Base-by-base conservation (phyloP, 768 basidiomycete species). In the Leccinum disarticulatum region DNA sequence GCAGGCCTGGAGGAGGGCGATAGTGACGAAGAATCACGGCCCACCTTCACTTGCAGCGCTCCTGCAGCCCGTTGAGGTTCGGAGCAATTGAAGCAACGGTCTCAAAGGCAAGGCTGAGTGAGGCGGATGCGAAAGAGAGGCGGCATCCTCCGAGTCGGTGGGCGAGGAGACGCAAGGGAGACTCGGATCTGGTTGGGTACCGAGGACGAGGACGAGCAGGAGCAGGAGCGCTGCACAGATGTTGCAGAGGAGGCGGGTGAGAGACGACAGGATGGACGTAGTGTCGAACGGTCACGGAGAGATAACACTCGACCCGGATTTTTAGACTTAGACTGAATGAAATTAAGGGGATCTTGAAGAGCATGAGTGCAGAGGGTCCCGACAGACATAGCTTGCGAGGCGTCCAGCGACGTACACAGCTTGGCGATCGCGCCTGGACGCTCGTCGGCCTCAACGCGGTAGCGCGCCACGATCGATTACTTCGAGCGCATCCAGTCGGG, bases 371-470 rank as follows among this genome's bases (percentile, higher is more conserved):
- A 6, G 70, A 77, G 22, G 85, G 83, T 79, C 79, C 4, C 63
- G 22, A 73, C 59, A 17, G 90, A 90, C 35, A 90, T 89, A 22
- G 94, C 94, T 74, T 93, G 87, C 25, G 82, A 69, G 77, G 93
- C 84, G 81, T 96, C 92, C 73, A 97, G 81, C 56, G 90, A 85
- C 77, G 96, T 93, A 61, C 96, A 90, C 38, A 98, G 85, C 51
- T 83, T 82, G 48, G 87, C 77, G 62, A 88, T 85, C 13, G 87
- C 84, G 55, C 79, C 80, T 33, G 86, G 85, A 61, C 95, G 87
- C 33, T 91, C 89, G 64, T 98, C 95, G 55, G 79, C 60, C 75
- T 98, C 95, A 30, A 30, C 28, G 66, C 82, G 85, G 81, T 82
- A 91, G 53, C 96, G 90, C 76, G 85, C 80, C 58, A 85, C 80